Percentiles rank a stretch among this genome's conserved stretches.
Evolutionary conservation across 2,329 filamentous ascomycete species (phyloP).

Genomic region (Paecilomyces variotii): DNA sequence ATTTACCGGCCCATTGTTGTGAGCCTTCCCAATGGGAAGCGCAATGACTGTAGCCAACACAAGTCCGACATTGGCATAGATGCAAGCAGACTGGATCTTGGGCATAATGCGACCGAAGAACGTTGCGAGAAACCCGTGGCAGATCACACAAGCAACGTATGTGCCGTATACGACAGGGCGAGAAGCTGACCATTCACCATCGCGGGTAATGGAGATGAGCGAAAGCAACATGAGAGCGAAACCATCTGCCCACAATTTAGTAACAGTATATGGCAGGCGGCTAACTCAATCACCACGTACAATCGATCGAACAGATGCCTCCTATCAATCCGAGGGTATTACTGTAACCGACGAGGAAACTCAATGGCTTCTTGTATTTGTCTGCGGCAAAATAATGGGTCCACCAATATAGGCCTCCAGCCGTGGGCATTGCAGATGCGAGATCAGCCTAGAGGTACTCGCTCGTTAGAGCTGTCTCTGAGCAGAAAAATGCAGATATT

Average conservation of each 20-base stretch:
- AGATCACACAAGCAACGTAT: slow-evolving; percentile 47
- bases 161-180: slow-evolving; percentile 51
- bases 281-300: slow-evolving; percentile 14
- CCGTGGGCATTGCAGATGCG: slow-evolving; percentile 50
- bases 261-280: slow-evolving; percentile 6
- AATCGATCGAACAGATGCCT: slow-evolving; percentile 56
- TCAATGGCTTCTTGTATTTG: slow-evolving; percentile 49
- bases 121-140: slow-evolving; percentile 48
- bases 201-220: slow-evolving; percentile 49
- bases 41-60: slow-evolving; percentile 50
- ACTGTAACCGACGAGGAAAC: slow-evolving; percentile 53
- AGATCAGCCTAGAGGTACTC: slow-evolving; percentile 35
- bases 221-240: slow-evolving; percentile 52
- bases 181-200: slow-evolving; percentile 49
- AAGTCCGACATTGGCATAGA: slow-evolving; percentile 49
- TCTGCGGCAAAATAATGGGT: slow-evolving; percentile 52
- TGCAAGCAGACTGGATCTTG: slow-evolving; percentile 50
- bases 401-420: slow-evolving; percentile 53
- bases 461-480: neutral
- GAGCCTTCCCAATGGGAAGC: slow-evolving; percentile 43
- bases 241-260: slow-evolving; percentile 23
- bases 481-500: neutral
- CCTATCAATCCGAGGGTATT: slow-evolving; percentile 55
- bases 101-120: slow-evolving; percentile 50
- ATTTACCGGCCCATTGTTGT: slow-evolving; percentile 19